Evolutionary conservation across 441 rosid species (phyloP).

Genomic region (Isatis lusitanica): DNA sequence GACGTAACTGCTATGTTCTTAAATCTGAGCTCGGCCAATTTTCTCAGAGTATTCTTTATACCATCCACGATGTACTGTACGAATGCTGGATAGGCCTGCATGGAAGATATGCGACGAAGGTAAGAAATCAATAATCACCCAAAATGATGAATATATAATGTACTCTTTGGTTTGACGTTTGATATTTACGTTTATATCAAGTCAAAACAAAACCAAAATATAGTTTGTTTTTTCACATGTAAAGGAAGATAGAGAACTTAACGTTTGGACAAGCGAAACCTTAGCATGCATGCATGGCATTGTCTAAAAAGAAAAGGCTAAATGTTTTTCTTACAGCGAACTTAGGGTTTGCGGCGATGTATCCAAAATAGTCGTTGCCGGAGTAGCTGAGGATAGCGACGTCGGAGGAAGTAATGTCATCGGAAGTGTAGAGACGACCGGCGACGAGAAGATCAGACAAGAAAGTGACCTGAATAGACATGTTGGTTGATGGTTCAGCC

Average conservation of each 20-base stretch:
- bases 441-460: slow-evolving; percentile 41
- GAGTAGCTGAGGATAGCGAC: slow-evolving; percentile 49
- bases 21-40: slow-evolving; percentile 42
- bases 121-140: neutral
- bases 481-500: slow-evolving; percentile 44
- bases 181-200: too few relatives aligned
- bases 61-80: slow-evolving; percentile 46
- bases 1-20: slow-evolving; percentile 49
- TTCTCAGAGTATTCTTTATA: slow-evolving; percentile 24
- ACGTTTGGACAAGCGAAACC: too few relatives aligned
- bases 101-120: neutral
- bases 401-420: slow-evolving; percentile 40
- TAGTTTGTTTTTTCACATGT: too few relatives aligned
- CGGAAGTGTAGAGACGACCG: slow-evolving; percentile 32
- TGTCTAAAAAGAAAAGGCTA: too few relatives aligned
- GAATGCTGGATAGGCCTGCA: slow-evolving; percentile 50
- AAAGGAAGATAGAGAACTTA: too few relatives aligned
- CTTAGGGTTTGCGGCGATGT: slow-evolving; percentile 35
- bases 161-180: too few relatives aligned
- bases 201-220: too few relatives aligned
- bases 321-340: slow-evolving; percentile 36
- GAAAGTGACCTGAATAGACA: slow-evolving; percentile 61
- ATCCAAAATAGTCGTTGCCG: slow-evolving; percentile 61
- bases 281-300: too few relatives aligned
- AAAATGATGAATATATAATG: neutral